Evolutionary conservation across 306 rosid species (phyloP).

Genomic region (Trifolium fragiferum): DNA sequence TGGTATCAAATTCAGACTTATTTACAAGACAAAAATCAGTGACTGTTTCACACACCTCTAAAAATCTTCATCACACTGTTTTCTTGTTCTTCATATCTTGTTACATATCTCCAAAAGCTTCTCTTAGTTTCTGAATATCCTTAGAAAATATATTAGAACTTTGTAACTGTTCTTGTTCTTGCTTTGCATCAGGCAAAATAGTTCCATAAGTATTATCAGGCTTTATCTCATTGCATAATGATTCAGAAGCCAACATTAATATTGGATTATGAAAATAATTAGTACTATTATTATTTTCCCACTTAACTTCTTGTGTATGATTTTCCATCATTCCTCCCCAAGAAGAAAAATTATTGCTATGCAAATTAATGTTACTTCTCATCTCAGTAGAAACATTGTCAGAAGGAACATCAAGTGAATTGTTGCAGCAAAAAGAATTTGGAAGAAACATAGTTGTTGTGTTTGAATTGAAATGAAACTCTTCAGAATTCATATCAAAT

Average conservation of each 20-base stretch:
- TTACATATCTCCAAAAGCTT: constrained; percentile 60
- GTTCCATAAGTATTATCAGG: constrained; percentile 42
- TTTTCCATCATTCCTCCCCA: constrained; percentile 51
- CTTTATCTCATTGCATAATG: constrained; percentile 53
- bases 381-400: constrained; percentile 33
- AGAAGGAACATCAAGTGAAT: constrained; percentile 45
- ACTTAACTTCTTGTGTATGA: constrained; percentile 47
- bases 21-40: constrained; percentile 53
- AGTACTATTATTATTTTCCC: constrained; percentile 27
- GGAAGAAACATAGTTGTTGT: constrained; percentile 45
- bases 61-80: background rate
- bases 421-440: constrained; percentile 46
- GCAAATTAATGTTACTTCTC: constrained; percentile 28
- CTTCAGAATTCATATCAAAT: constrained; percentile 50
- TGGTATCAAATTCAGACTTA: constrained; percentile 53
- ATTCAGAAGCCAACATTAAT: constrained; percentile 52
- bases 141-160: constrained; percentile 41
- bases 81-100: constrained; percentile 5
- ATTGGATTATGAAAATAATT: constrained; percentile 56
- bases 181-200: constrained; percentile 46
- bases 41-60: constrained; percentile 45
- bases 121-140: constrained; percentile 62
- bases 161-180: constrained; percentile 44
- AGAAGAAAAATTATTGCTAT: constrained; percentile 41
- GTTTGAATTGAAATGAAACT: constrained; percentile 46